These are phyloP conservation scores for Ganoderma multipileum DNA, from an alignment of 1,284 basidiomycete genomes.

Conservation along the genomic window DNA sequence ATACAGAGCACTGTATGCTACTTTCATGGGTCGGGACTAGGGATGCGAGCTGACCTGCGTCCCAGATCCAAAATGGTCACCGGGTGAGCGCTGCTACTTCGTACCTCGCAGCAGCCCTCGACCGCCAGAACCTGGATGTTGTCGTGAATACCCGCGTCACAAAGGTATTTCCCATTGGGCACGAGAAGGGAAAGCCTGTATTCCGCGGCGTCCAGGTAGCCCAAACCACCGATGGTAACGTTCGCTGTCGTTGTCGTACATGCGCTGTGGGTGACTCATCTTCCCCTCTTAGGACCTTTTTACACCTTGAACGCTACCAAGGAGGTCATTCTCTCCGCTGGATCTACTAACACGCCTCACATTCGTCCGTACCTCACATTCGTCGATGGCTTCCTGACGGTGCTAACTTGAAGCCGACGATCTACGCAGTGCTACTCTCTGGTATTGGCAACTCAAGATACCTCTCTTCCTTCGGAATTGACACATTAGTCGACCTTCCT, in stretches of 20 bases:
- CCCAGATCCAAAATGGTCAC: conserved; percentile 31
- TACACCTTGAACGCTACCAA: conserved; percentile 30
- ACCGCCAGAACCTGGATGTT: conserved; percentile 48
- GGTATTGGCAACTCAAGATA: conserved; percentile 47
- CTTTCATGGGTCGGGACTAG: background rate
- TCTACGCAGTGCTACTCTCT: conserved; percentile 36
- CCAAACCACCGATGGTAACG: conserved; percentile 28
- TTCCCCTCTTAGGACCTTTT: conserved; percentile 10
- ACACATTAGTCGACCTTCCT: conserved; percentile 40
- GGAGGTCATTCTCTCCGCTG: conserved; percentile 40
- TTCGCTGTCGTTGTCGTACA: background rate
- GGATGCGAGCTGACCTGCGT: background rate
- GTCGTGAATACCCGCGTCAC: conserved; percentile 47
- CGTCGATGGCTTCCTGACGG: background rate
- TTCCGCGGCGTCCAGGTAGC: conserved; percentile 44
- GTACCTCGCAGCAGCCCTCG: conserved; percentile 39
- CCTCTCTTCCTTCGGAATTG: conserved; percentile 41
- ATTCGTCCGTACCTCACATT: conserved; percentile 38
- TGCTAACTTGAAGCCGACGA: background rate
- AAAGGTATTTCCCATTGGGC: conserved; percentile 40
- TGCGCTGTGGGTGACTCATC: background rate
- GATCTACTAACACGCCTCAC: conserved; percentile 46
- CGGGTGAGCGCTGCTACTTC: conserved; percentile 38
- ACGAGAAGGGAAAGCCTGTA: conserved; percentile 24
- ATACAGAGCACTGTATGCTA: conserved; percentile 15